phyloP scores from a whole-genome alignment of 225 moss, liverwort and hornwort species.

The Climacium dendroides region DNA sequence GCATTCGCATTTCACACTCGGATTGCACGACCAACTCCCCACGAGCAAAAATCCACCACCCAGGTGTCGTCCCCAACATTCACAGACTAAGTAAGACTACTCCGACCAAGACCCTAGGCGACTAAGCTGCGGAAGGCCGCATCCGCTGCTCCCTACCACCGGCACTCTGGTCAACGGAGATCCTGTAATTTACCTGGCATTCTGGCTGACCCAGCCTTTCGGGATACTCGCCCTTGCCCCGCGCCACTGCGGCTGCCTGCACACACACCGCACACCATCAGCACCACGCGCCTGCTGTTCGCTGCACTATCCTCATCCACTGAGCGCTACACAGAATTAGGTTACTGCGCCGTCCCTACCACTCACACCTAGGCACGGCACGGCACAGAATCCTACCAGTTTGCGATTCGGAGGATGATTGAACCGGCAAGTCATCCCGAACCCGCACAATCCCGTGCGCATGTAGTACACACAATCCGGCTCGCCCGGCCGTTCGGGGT shows the following conservation, averaged over 20 bases:
- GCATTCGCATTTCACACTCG: not conserved
- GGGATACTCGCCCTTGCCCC: conserved; percentile 96
- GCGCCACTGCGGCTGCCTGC: conserved; percentile 90
- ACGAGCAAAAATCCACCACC: not conserved
- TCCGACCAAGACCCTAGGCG: not conserved
- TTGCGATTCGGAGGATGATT: conserved; percentile 82
- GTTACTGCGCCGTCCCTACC: conserved; percentile 1
- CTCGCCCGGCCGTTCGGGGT: conserved; percentile 91
- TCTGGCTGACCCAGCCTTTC: conserved; percentile 95
- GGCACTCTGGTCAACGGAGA: not conserved
- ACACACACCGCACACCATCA: conserved; percentile 4
- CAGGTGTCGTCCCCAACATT: not conserved
- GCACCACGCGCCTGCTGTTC: not conserved
- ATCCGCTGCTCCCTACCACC: not conserved
- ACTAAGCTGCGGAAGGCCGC: not conserved
- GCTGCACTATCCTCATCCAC: not conserved
- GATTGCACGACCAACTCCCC: not conserved
- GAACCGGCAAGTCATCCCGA: conserved; percentile 95
- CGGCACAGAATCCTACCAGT: conserved; percentile 21
- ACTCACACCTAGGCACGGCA: not conserved
- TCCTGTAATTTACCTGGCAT: conserved; percentile 65
- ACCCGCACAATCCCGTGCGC: conserved; percentile 96
- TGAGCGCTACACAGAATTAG: conserved; percentile 1
- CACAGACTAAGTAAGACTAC: not conserved
- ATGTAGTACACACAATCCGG: conserved; percentile 97